A percentile compares a stretch with the other conserved stretches of the same genome.
Conservation (phyloP, 352 stramenopile species). For the Plasmopara halstedii region DNA sequence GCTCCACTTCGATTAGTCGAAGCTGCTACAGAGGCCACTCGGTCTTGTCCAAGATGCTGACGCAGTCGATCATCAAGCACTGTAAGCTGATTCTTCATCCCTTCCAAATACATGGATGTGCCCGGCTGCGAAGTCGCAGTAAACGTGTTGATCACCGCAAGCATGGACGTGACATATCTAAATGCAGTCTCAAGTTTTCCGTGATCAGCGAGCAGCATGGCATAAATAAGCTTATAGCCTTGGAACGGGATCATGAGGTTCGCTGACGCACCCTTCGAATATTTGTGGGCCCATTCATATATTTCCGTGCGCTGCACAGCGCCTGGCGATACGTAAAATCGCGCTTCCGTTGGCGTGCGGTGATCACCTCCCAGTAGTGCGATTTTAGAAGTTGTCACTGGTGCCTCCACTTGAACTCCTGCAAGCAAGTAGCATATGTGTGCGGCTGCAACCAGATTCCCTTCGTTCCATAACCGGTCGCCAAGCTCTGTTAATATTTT, state of each 20-base stretch:
- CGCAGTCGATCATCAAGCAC: conserved; percentile 79
- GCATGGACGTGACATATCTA: conserved; percentile 84
- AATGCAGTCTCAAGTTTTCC: conserved; percentile 78
- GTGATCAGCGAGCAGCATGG: conserved; percentile 78
- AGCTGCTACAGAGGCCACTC: conserved; percentile 56
- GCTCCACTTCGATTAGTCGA: conserved; percentile 24
- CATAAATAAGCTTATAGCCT: conserved; percentile 86
- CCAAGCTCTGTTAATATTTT: conserved; percentile 76
- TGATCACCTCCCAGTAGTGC: conserved; percentile 77
- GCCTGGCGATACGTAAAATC: conserved; percentile 74
- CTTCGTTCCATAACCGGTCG: conserved; percentile 76
- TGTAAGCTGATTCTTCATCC: conserved; percentile 82
- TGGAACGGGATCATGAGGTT: conserved; percentile 81
- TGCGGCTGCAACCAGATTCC: conserved; percentile 49
- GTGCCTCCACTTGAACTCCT: conserved; percentile 62
- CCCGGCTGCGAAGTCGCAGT: conserved; percentile 75
- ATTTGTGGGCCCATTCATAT: conserved; percentile 78
- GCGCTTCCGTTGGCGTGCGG: conserved; percentile 52
- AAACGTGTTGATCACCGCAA: conserved; percentile 63
- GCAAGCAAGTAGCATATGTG: conserved; percentile 80
- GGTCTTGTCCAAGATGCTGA: conserved; percentile 76
- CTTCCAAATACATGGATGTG: conserved; percentile 81
- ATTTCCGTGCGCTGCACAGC: conserved; percentile 81
- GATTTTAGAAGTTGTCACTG: conserved; percentile 67
- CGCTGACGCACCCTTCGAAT: conserved; percentile 29